phyloP scores from a whole-genome alignment of 352 stramenopile species.

The Thraustotheca clavata region DNA sequence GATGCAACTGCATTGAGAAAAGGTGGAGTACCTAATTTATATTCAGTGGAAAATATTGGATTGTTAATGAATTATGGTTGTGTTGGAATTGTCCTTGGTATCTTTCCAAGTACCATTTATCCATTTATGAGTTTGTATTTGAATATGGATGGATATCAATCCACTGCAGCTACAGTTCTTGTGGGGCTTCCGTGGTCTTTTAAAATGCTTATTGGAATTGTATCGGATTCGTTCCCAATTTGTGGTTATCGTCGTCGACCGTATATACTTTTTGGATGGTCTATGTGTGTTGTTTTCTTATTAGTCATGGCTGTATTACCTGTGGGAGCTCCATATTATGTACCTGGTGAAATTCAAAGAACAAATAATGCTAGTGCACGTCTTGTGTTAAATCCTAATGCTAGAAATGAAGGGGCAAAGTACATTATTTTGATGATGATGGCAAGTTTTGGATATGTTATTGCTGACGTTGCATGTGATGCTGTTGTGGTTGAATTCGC shows the following conservation, averaged over 20 bases:
- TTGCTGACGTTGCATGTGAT: constrained; percentile 79
- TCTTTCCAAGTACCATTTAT: constrained; percentile 39
- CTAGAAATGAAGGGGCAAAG: constrained; percentile 32
- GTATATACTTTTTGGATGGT: constrained; percentile 52
- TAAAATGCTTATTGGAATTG: constrained; percentile 53
- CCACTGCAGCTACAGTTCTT: constrained; percentile 33
- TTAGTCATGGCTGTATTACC: constrained; percentile 36
- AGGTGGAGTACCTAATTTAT: constrained; percentile 33
- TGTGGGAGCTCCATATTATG: constrained; percentile 39
- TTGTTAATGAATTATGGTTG: constrained; percentile 45
- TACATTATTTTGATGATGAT: constrained; percentile 66
- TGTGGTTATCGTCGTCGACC: constrained; percentile 38
- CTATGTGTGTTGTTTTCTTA: constrained; percentile 39
- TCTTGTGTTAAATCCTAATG: constrained; percentile 24
- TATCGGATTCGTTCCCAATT: constrained; percentile 53
- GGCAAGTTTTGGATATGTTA: constrained; percentile 76
- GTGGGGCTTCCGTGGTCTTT: constrained; percentile 51
- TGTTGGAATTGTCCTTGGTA: constrained; percentile 41
- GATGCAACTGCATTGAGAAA: constrained; percentile 29
- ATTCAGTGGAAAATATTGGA: constrained; percentile 40
- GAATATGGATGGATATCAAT: constrained; percentile 39
- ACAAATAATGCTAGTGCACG: neutral
- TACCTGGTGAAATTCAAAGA: constrained; percentile 1
- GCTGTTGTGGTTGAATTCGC: constrained; percentile 65
- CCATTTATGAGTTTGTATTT: constrained; percentile 52